A percentile compares a stretch with the other conserved stretches of the same genome.
phyloP scores from a whole-genome alignment of 129 eudicot species.

The Tagetes erecta region DNA sequence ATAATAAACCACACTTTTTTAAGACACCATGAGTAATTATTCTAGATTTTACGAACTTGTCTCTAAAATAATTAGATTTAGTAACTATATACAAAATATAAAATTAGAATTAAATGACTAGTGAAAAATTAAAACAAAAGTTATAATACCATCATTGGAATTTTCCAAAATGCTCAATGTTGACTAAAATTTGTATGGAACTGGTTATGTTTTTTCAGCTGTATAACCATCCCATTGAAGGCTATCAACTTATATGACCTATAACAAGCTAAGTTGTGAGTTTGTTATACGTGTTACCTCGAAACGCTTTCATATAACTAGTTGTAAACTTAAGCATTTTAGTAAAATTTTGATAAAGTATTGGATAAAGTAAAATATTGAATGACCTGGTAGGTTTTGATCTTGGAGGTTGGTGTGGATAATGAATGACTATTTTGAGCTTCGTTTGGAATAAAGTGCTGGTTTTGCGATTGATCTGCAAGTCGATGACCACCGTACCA shows the following conservation, averaged over 20 bases:
- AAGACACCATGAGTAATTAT: not conserved
- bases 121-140: conserved; percentile 7
- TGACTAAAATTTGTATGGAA: no score
- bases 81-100: not conserved
- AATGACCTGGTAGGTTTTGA: conserved; percentile 24
- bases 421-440: conserved; percentile 34
- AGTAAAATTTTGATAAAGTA: not conserved
- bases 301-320: no score
- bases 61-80: not conserved
- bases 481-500: conserved; percentile 30
- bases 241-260: no score
- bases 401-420: conserved; percentile 31
- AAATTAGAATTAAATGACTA: conserved; percentile 2
- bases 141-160: not conserved
- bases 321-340: no score
- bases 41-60: not conserved
- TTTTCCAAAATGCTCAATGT: no score
- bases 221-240: no score
- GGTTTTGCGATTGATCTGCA: conserved; percentile 15
- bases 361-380: conserved; percentile 6
- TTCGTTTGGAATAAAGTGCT: conserved; percentile 9
- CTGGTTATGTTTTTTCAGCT: no score
- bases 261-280: no score
- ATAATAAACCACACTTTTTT: no score
- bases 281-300: no score